These are phyloP conservation scores for Excoecaria cochinchinensis DNA, from an alignment of 345 rosid species.

Conservation along the genomic window DNA sequence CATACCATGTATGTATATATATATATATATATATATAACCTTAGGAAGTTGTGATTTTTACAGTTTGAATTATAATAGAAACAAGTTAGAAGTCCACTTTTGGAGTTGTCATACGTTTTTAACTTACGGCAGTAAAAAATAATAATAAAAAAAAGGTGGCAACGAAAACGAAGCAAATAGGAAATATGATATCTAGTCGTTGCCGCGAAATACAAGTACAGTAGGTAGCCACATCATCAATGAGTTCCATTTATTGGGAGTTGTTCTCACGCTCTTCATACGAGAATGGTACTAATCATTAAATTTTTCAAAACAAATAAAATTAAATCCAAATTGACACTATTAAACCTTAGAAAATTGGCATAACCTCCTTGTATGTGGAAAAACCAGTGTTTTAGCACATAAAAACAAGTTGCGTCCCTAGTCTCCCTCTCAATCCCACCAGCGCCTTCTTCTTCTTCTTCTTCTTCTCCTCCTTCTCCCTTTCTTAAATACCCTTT, in stretches of 20 bases:
- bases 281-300: conserved; percentile 3
- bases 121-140: too few relatives aligned
- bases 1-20: too few relatives aligned
- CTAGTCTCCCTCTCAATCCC: conserved; percentile 25
- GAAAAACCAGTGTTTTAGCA: conserved; percentile 39
- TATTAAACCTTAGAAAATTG: too few relatives aligned
- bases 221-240: background rate
- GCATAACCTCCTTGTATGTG: conserved; percentile 31
- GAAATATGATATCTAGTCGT: too few relatives aligned
- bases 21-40: too few relatives aligned
- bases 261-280: background rate
- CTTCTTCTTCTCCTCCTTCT: conserved; percentile 6
- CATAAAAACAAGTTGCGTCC: conserved; percentile 36
- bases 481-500: background rate
- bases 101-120: too few relatives aligned
- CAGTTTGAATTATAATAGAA: too few relatives aligned
- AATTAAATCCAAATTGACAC: background rate
- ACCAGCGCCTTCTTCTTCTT: conserved; percentile 30
- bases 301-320: background rate
- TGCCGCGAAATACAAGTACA: conserved; percentile 4
- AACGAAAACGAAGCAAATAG: too few relatives aligned
- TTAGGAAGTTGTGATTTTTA: too few relatives aligned
- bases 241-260: conserved; percentile 10
- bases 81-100: too few relatives aligned
- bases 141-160: too few relatives aligned